Base-by-base conservation (phyloP, 768 basidiomycete species). In the Infundibulicybe gibba region DNA sequence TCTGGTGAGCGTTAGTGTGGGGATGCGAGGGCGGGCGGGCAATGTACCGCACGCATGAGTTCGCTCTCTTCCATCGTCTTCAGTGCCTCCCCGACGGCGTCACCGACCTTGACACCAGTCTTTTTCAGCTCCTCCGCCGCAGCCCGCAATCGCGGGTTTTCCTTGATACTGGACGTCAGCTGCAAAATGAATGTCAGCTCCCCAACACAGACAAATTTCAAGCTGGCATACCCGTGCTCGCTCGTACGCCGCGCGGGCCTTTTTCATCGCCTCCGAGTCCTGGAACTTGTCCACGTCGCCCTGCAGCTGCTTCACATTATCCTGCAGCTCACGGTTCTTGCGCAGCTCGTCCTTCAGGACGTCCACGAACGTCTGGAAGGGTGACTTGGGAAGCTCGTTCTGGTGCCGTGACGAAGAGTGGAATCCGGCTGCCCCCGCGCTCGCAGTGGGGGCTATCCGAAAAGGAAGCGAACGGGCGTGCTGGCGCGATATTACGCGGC, bases 231-330 rank as follows among this genome's bases (percentile, higher is more conserved):
- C 94, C 69, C 95, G 79, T 6, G 95, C 93, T 50, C 87, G 81
- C 70, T 98, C 95, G 68, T 98, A 98, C 49, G 90, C 83, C 43
- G 90, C 93, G 62, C 79, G 80, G 2, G 94, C 94, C 57, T 77
- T 79, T 71, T 90, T 92, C 92, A 99, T 86, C 12, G 94, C 87
- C 61, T 95, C 93, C 45, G 91, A 93, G 64, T 97, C 97, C 73
- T 97, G 94, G 41, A 97, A 68, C 69, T 97, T 97, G 70, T 92
- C 90, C 32, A 97, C 95, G 65, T 98, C 94, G 52, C 97, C 97
- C 68, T 95, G 92, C 14, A 99, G 76, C 68, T 97, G 92, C 71
- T 94, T 94, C 41, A 97, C 87, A 67, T 95, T 95, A 31, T 98
- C 94, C 70, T 95, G 92, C 42, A 97, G 75, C 63, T 95, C 94